These are phyloP conservation scores for Ceriops zippeliana DNA, from an alignment of 345 rosid genomes.

Conservation along the genomic window DNA sequence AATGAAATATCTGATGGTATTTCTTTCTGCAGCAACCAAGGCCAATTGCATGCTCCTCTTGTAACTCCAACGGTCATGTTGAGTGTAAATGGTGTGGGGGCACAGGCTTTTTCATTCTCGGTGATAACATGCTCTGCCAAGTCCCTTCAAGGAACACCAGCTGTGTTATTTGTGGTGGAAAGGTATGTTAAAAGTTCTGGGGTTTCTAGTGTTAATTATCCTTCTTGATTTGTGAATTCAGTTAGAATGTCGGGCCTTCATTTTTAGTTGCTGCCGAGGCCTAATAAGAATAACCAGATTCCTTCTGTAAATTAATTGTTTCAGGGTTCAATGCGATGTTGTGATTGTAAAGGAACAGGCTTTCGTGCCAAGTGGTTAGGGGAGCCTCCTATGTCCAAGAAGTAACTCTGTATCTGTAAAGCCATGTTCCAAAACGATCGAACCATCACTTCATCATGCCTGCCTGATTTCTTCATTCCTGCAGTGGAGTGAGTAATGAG, in stretches of 20 bases:
- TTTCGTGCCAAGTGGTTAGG: constrained; percentile 98
- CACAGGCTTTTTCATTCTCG: constrained; percentile 83
- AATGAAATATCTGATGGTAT: not conserved
- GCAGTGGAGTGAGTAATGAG: not conserved
- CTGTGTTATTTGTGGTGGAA: constrained; percentile 80
- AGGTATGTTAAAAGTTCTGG: constrained; percentile 36
- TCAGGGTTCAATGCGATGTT: constrained; percentile 70
- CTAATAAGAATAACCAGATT: not conserved
- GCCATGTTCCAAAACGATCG: not conserved
- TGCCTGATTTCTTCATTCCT: not conserved
- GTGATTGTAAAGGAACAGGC: constrained; percentile 86
- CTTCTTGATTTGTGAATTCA: not conserved
- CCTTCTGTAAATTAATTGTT: constrained; percentile 1
- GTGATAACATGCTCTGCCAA: constrained; percentile 91
- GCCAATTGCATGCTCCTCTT: constrained; percentile 67
- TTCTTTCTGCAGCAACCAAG: constrained; percentile 63
- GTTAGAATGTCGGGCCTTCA: not conserved
- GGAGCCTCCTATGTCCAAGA: constrained; percentile 51
- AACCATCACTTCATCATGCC: constrained; percentile 6
- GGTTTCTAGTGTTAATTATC: not conserved
- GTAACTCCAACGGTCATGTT: constrained; percentile 60
- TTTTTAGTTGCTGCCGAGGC: not conserved
- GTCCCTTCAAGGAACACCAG: constrained; percentile 84
- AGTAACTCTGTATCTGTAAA: constrained; percentile 13
- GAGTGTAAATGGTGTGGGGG: constrained; percentile 95